phyloP scores from a whole-genome alignment of 495 filamentous ascomycete species.

The Penicillium coprophilum region DNA sequence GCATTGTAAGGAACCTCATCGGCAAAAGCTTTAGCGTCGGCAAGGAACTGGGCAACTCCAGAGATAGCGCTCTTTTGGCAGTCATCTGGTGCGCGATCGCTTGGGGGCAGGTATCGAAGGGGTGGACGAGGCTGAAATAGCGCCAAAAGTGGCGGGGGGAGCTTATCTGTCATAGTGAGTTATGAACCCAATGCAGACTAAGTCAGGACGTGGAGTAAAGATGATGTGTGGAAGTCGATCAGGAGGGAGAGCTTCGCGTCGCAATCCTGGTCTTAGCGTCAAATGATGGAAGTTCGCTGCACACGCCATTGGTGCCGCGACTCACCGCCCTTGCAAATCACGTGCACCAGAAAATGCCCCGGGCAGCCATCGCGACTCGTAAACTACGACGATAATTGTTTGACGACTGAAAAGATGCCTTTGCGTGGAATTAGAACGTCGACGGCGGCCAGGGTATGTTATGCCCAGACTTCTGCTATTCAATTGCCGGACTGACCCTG shows the following conservation, averaged over 20 bases:
- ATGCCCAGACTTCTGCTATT: too few relatives aligned
- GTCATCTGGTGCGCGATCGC: constrained; percentile 80
- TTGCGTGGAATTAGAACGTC: constrained; percentile 57
- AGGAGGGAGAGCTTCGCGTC: constrained; percentile 28
- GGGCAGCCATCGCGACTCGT: constrained; percentile 10
- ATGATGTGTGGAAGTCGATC: constrained; percentile 19
- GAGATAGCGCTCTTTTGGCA: constrained; percentile 64
- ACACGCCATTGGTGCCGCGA: constrained; percentile 11
- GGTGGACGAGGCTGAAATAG: constrained; percentile 94
- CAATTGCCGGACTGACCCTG: constrained; percentile 6
- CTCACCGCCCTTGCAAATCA: constrained; percentile 27
- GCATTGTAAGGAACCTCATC: constrained; percentile 72
- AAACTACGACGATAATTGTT: constrained; percentile 4
- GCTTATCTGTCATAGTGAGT: constrained; percentile 83
- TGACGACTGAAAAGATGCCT: constrained; percentile 57
- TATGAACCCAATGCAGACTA: constrained; percentile 8
- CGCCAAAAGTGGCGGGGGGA: constrained; percentile 86
- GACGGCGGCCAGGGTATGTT: constrained; percentile 40
- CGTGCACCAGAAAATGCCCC: constrained; percentile 29
- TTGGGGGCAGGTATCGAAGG: constrained; percentile 82
- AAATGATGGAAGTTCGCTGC: constrained; percentile 16
- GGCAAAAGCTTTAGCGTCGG: constrained; percentile 66
- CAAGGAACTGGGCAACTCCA: constrained; percentile 72
- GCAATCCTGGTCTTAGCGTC: constrained; percentile 16
- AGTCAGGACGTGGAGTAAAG: constrained; percentile 6